Conservation (phyloP, 495 filamentous ascomycete genomes). For the Melanomma pulvis-pyrius region DNA sequence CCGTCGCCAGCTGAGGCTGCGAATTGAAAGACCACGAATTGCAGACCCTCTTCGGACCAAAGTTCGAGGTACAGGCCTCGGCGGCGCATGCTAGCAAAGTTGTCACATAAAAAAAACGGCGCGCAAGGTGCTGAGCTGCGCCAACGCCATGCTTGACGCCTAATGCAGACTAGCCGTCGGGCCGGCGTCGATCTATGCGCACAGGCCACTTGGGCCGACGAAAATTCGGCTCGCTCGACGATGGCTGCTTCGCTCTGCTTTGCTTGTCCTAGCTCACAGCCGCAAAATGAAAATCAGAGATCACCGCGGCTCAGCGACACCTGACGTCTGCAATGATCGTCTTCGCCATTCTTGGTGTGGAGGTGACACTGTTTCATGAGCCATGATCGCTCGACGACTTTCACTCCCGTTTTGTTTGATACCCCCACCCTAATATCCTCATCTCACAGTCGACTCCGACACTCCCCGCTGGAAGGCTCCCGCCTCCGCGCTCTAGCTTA, state of each 20-base stretch:
- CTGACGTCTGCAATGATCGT: background rate
- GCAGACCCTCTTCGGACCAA: background rate
- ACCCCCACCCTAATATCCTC: background rate
- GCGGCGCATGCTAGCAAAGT: background rate
- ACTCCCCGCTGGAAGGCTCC: background rate
- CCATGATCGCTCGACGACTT: slow-evolving; percentile 6
- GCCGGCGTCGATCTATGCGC: slow-evolving; percentile 9
- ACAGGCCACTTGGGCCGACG: background rate
- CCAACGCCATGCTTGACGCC: background rate
- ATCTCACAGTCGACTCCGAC: background rate
- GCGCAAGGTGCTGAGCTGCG: background rate
- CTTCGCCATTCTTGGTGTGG: slow-evolving; percentile 4
- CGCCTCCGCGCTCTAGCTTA: background rate
- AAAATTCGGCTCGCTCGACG: background rate
- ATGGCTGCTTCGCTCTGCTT: no score
- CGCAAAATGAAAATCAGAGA: background rate
- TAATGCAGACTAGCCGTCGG: background rate
- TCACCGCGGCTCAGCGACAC: background rate
- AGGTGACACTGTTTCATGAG: slow-evolving; percentile 13
- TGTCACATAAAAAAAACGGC: slow-evolving; percentile 3
- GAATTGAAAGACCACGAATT: no score
- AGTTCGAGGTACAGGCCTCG: background rate
- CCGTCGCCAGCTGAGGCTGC: no score
- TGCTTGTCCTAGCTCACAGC: background rate
- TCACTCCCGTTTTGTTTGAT: background rate